Evolutionary conservation across 140 eudicot genomes (phyloP).

Genomic region (Stevia rebaudiana): DNA sequence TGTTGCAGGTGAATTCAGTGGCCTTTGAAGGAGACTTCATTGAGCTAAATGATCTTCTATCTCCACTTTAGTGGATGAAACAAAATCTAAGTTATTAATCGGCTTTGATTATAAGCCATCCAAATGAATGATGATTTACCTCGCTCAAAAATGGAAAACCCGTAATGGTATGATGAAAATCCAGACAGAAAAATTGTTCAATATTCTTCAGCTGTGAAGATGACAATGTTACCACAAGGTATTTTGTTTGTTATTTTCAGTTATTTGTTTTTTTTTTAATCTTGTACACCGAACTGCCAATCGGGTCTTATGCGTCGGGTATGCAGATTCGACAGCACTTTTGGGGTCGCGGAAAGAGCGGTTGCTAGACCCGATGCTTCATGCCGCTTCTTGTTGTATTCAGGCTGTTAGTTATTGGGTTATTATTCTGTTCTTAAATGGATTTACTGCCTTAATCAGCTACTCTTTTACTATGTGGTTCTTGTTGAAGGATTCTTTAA

Average conservation of each 20-base stretch:
- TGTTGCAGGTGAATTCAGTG: slow-evolving; percentile 30
- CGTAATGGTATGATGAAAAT: slow-evolving; percentile 25
- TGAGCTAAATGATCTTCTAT: slow-evolving; percentile 57
- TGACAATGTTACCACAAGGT: slow-evolving; percentile 36
- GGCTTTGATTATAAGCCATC: slow-evolving; percentile 19
- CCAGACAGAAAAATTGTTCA: slow-evolving; percentile 4
- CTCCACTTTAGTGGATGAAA: slow-evolving; percentile 42
- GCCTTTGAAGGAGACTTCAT: slow-evolving; percentile 53
- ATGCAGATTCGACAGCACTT: slow-evolving; percentile 31
- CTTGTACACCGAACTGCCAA: slow-evolving; percentile 16
- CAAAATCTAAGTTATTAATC: slow-evolving; percentile 10
- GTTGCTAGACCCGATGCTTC: slow-evolving; percentile 26
- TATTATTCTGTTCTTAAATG: slow-evolving; percentile 14
- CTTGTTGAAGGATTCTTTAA: neutral
- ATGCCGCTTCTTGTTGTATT: slow-evolving; percentile 23
- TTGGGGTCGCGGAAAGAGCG: slow-evolving; percentile 18
- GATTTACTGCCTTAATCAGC: neutral
- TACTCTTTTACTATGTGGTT: neutral
- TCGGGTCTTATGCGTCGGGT: slow-evolving; percentile 8
- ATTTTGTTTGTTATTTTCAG: neutral
- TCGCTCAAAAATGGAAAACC: slow-evolving; percentile 22
- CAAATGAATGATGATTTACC: slow-evolving; percentile 21
- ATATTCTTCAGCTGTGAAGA: slow-evolving; percentile 25
- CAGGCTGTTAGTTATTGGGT: slow-evolving; percentile 20
- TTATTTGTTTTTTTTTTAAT: neutral